phyloP scores from a whole-genome alignment of 176 grass and related monocot species.

The Luzula sylvatica region DNA sequence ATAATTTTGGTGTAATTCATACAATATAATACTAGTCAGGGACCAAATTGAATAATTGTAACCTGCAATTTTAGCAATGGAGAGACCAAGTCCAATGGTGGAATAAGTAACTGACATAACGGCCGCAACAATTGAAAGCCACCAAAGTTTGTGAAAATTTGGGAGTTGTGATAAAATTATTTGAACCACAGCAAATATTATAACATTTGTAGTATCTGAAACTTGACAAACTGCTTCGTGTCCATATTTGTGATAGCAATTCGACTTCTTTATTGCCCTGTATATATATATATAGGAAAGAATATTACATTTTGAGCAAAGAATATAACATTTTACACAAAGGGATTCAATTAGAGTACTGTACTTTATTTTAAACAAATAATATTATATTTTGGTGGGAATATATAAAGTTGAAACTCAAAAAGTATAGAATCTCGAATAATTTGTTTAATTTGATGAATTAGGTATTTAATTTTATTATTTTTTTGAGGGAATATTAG shows the following conservation, averaged over 20 bases:
- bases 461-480: no score
- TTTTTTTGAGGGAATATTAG: background rate
- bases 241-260: slow-evolving; percentile 64
- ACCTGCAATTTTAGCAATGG: slow-evolving; percentile 83
- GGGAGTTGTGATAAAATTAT: slow-evolving; percentile 67
- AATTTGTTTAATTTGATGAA: no score
- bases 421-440: no score
- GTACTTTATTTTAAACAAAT: no score
- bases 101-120: slow-evolving; percentile 87
- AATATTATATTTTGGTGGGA: no score
- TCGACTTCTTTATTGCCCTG: slow-evolving; percentile 61
- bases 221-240: slow-evolving; percentile 28
- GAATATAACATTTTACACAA: no score
- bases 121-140: slow-evolving; percentile 79
- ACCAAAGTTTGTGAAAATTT: slow-evolving; percentile 88
- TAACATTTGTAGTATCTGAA: slow-evolving; percentile 46
- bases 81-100: slow-evolving; percentile 66
- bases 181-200: slow-evolving; percentile 72
- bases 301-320: no score
- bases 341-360: no score
- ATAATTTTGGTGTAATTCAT: slow-evolving; percentile 6
- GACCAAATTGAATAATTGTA: background rate
- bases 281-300: background rate
- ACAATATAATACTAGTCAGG: background rate
- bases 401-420: no score